phyloP scores from a whole-genome alignment of 2,329 filamentous ascomycete species.

The Coleophoma eucalyptorum region DNA sequence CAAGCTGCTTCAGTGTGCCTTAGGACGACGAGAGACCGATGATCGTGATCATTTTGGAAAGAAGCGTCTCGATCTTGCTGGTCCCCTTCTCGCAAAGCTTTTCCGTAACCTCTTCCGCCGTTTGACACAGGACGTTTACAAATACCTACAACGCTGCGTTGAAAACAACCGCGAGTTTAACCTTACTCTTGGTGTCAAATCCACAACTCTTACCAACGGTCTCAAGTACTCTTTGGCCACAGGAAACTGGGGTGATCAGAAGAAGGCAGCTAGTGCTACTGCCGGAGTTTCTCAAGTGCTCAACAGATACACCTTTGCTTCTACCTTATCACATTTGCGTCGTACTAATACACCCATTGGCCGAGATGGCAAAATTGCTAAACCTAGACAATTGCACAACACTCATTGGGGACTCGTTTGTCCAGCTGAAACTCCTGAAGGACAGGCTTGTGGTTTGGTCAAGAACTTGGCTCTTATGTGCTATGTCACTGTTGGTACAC shows the following conservation, averaged over 20 bases:
- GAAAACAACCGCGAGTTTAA: constrained; percentile 89
- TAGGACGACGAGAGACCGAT: constrained; percentile 90
- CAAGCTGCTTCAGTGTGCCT: constrained; percentile 85
- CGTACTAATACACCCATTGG: constrained; percentile 97
- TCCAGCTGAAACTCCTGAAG: constrained; percentile 95
- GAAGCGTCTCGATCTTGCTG: constrained; percentile 94
- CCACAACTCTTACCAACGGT: constrained; percentile 85
- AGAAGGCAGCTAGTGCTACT: constrained; percentile 92
- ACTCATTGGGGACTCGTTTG: constrained; percentile 98
- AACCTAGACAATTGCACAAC: constrained; percentile 96
- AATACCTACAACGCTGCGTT: constrained; percentile 88
- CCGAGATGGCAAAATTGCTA: constrained; percentile 95
- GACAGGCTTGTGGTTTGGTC: constrained; percentile 95
- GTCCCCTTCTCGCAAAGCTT: constrained; percentile 89
- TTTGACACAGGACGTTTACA: constrained; percentile 85
- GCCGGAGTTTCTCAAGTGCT: constrained; percentile 97
- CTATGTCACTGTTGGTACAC: constrained; percentile 93
- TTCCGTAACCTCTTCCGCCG: constrained; percentile 91
- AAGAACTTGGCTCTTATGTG: constrained; percentile 99
- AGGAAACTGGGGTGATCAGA: constrained; percentile 99
- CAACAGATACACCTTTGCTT: constrained; percentile 96
- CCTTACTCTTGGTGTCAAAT: constrained; percentile 85
- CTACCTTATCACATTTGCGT: constrained; percentile 92
- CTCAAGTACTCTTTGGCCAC: constrained; percentile 96
- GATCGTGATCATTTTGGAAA: constrained; percentile 99